Conservation (phyloP, 495 filamentous ascomycete species). For the Daldinia caldariorum region DNA sequence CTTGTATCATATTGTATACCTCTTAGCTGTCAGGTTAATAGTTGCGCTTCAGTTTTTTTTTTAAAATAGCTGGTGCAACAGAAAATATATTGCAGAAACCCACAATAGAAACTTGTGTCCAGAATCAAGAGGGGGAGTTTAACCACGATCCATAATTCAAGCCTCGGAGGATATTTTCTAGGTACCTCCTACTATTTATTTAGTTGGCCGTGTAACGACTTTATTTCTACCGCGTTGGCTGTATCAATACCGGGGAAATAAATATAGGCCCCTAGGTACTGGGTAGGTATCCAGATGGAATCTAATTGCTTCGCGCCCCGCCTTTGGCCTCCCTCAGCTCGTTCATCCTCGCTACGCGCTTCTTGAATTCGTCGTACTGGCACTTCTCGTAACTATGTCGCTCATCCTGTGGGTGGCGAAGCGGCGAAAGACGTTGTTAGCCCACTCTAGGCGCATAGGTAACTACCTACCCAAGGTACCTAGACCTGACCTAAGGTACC, state of each 20-base stretch:
- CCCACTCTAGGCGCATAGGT: neutral
- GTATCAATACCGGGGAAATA: neutral
- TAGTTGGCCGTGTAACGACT: too few relatives aligned
- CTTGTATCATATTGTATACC: neutral
- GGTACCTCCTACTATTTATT: too few relatives aligned
- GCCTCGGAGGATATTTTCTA: neutral
- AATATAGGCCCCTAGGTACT: neutral
- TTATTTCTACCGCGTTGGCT: too few relatives aligned
- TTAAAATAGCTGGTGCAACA: constrained; percentile 1
- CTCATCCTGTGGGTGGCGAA: constrained; percentile 71
- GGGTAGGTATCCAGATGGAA: neutral
- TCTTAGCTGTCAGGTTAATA: neutral
- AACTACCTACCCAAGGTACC: too few relatives aligned
- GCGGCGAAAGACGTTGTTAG: constrained; percentile 12
- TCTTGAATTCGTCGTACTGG: constrained; percentile 99
- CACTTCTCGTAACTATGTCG: constrained; percentile 98
- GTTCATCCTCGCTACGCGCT: constrained; percentile 97
- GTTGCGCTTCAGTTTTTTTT: neutral
- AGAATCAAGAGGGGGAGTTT: neutral
- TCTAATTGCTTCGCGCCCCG: constrained; percentile 87
- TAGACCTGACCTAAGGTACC: too few relatives aligned
- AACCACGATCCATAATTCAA: neutral
- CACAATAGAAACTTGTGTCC: neutral
- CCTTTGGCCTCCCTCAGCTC: constrained; percentile 89
- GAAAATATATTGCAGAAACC: neutral